Evolutionary conservation across 75 land plant genomes (phyloP), one percentile per base, ranked within the genome.

Genomic region (Sequoiadendron giganteum): DNA sequence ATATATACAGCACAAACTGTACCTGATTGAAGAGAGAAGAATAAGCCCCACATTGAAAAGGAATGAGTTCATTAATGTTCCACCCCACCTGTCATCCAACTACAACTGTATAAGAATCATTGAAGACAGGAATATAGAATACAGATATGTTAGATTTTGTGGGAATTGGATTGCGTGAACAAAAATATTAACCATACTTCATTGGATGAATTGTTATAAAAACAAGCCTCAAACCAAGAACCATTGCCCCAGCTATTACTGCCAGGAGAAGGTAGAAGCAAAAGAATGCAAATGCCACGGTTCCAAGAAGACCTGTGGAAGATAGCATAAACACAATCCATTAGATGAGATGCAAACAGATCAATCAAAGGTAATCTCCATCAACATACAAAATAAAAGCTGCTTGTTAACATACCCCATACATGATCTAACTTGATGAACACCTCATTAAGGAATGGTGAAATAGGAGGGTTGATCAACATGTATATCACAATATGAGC

Each of bases 231-330:
- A 98, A 88, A 30, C 99, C 99, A 87, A 98, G 90, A 89, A 97
- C 95, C 99, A 96, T 97, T 85, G 94, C 99, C 25, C 99, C 99
- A 25, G 99, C 99, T 87, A 98, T 95, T 43, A 98, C 99, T 28
- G 99, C 96, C 84, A 98, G 91, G 77, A 98, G 93, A 40, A 98
- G 95, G 89, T 98, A 98, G 90, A 98, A 92, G 95, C 99, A 98
- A 91, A 91, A 90, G 84, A 97, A 93, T 34, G 97, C 99, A 93
- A 98, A 98, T 81, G 95, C 99, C 30, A 90, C 96, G 68, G 99
- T 98, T n/a, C 99, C 99, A 42, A 98, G 91, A 80, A 98, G 92
- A 84, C 99, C 99, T 98, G 93, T 16, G 88, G 15, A 43, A 87
- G 77, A 91, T 25, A 91, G 9, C 78, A 86, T 43, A 55, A n/a